Conservation (phyloP, 495 filamentous ascomycete genomes). For the Peziza echinospora region DNA sequence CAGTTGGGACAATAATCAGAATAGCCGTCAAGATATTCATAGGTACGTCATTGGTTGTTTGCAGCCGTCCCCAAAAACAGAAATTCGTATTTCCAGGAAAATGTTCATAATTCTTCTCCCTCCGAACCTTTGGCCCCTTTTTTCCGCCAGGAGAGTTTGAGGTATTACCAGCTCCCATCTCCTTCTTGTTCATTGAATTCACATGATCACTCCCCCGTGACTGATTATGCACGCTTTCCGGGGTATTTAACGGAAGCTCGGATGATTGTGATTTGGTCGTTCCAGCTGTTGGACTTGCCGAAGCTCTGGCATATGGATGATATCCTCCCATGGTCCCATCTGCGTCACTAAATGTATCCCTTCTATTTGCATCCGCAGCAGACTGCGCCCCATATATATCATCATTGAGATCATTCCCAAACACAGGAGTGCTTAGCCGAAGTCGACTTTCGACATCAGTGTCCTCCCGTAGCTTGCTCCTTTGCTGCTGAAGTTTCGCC, state of each 20-base stretch:
- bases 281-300: not conserved
- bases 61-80: slow-evolving; percentile 59
- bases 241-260: not conserved
- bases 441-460: slow-evolving; percentile 18
- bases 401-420: not conserved
- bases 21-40: slow-evolving; percentile 76
- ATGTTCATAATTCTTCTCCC: slow-evolving; percentile 39
- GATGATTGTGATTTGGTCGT: not conserved
- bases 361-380: slow-evolving; percentile 5
- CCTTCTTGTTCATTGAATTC: not conserved
- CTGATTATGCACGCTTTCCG: too few species aligned
- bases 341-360: slow-evolving; percentile 8
- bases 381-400: slow-evolving; percentile 5
- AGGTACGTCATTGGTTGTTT: slow-evolving; percentile 76
- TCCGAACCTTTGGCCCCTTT: not conserved
- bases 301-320: slow-evolving; percentile 42
- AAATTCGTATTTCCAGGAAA: slow-evolving; percentile 84
- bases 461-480: slow-evolving; percentile 30
- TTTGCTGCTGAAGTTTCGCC: slow-evolving; percentile 77
- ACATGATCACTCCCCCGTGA: too few species aligned
- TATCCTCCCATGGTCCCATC: slow-evolving; percentile 31
- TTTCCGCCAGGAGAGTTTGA: too few species aligned
- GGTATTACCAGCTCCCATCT: not conserved
- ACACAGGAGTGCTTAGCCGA: slow-evolving; percentile 7
- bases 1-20: slow-evolving; percentile 49